Evolutionary conservation across 148 eudicot species (phyloP).

Genomic region (Vaccinium corymbosum): DNA sequence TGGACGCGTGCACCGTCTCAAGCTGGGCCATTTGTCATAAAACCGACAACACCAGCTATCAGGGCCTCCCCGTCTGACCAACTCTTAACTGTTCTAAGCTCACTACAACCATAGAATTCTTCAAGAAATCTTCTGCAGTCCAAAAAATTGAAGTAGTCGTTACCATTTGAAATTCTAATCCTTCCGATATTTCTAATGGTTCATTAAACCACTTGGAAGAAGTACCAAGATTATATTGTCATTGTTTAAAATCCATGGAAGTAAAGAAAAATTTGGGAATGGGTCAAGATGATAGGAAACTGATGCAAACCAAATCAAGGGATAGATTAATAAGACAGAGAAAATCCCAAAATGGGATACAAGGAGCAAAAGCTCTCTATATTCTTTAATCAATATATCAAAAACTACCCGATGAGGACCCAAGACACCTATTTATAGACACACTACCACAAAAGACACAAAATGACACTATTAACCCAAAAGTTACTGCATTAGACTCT

Average conservation of each 20-base stretch:
- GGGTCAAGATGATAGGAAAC: background rate
- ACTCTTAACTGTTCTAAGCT: background rate
- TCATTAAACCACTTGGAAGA: background rate
- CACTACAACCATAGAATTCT: conserved; percentile 8
- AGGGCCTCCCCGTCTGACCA: background rate
- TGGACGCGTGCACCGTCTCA: conserved; percentile 2
- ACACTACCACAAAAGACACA: too few species aligned
- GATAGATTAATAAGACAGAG: too few species aligned
- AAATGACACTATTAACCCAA: too few species aligned
- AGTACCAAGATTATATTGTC: background rate
- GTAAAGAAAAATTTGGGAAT: background rate
- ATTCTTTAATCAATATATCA: too few species aligned
- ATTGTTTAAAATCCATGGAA: background rate
- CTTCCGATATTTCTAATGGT: background rate
- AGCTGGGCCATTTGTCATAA: conserved; percentile 3
- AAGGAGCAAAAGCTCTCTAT: too few species aligned
- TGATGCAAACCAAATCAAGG: too few species aligned
- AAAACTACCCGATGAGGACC: too few species aligned
- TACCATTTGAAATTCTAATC: background rate
- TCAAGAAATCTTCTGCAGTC: background rate
- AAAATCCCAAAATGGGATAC: too few species aligned
- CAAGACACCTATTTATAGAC: too few species aligned
- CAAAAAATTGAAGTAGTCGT: background rate
- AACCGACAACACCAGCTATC: background rate
- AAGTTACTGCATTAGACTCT: too few species aligned